A percentile compares a stretch with the other conserved stretches of the same genome.
Conservation (phyloP, 2,329 filamentous ascomycete species). For the Aureobasidium sp. region DNA sequence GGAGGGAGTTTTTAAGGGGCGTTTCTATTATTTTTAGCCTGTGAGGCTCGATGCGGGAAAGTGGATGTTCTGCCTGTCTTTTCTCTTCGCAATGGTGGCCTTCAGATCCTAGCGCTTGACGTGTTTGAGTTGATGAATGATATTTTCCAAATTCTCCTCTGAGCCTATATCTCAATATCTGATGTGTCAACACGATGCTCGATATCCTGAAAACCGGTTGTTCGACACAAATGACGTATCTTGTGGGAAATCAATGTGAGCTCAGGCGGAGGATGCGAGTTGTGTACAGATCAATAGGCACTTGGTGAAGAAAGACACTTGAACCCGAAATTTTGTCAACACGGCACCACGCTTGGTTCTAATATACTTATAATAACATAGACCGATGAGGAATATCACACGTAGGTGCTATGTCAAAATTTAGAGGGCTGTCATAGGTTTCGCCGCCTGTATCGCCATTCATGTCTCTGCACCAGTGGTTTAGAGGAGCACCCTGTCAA, state of each 20-base stretch:
- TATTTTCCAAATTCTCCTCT: neutral
- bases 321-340: neutral
- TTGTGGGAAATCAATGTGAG: neutral
- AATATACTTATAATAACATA: too few relatives aligned
- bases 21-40: neutral
- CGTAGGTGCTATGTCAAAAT: neutral
- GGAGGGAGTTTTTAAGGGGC: neutral
- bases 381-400: too few relatives aligned
- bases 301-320: neutral
- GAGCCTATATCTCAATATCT: neutral
- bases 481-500: neutral
- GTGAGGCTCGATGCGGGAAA: neutral
- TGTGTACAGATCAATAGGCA: too few relatives aligned
- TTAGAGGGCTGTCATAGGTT: neutral
- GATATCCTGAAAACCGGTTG: neutral
- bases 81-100: neutral
- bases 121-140: neutral
- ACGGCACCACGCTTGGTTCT: neutral
- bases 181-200: too few relatives aligned
- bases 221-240: neutral
- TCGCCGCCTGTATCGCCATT: neutral
- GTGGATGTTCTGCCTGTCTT: conserved; percentile 2
- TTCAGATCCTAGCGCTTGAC: neutral
- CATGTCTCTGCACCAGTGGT: neutral
- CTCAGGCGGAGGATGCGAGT: neutral